Evolutionary conservation across 1,284 basidiomycete genomes (phyloP), one percentile per base, ranked within the genome.

Genomic region (Austroboletus niveus): DNA sequence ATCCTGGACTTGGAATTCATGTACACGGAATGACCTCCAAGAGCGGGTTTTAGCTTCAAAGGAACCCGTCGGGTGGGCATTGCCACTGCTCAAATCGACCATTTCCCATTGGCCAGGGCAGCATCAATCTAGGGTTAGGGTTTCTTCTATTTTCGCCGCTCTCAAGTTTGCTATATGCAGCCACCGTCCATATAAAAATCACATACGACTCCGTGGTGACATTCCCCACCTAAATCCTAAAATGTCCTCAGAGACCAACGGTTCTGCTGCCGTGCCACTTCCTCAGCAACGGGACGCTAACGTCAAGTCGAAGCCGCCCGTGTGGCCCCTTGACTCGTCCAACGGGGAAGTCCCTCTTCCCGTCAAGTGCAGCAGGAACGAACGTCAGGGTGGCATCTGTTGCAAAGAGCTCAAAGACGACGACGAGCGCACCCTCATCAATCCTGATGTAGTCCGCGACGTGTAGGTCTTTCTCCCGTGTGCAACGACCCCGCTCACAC

Each of bases 391-490:
- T 47, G 87, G 85, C 4, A 71, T 91, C 3, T 93, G 92, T 70
- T 94, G 92, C 71, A 88, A 89, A 60, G 87, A 92, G 51, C 79
- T 93, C 52, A 89, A 82, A 60, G 80, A 76, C 42, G 80, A 84
- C 8, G 89, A 94, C 51, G 85, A 93, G 56, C 79, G 91, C 17
- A 84, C 79, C 0, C 76, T 94, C 36, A 76, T 95, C 49, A 82
- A 94, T 65, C 92, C 93, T 2, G 92, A 94, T 60, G 73, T 94
- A 48, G 79, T 95, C 20, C 83, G 91, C 15, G 92, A 94, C 63
- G 80, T 88, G 89, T 89, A 63, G 66, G 85, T 47, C n/a, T 40
- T 42, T 35, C 30, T 22, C 39, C 32, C 42, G n/a, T 31, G 42
- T 35, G n/a, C 14, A 2, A 4, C 22, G 39, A 11, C 11, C 14